phyloP scores from a whole-genome alignment of 192 early-diverging fungal species.

The Dimargaris xerosporica region DNA sequence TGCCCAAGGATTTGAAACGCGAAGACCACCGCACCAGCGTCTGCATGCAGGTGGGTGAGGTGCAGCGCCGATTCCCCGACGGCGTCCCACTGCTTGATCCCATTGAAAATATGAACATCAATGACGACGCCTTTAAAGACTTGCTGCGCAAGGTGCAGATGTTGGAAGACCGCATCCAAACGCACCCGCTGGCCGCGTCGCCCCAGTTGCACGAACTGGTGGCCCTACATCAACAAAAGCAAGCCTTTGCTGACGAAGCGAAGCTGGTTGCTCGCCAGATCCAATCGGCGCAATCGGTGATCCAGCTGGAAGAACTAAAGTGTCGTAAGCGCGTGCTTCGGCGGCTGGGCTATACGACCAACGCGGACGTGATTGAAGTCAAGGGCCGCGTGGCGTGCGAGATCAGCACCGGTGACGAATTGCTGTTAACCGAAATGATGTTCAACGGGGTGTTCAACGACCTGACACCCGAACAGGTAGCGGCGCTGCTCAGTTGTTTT shows the following conservation, averaged over 20 bases:
- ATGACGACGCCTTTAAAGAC: slow-evolving; percentile 57
- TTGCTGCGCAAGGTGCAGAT: slow-evolving; percentile 56
- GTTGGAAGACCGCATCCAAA: slow-evolving; percentile 48
- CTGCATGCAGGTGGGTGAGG: slow-evolving; percentile 48
- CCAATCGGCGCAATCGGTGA: slow-evolving; percentile 56
- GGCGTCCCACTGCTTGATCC: slow-evolving; percentile 81
- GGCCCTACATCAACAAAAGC: slow-evolving; percentile 46
- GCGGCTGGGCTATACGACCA: slow-evolving; percentile 73
- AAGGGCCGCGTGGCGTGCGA: slow-evolving; percentile 98
- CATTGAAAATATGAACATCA: slow-evolving; percentile 74
- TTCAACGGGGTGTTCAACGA: slow-evolving; percentile 95
- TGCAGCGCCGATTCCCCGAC: slow-evolving; percentile 51
- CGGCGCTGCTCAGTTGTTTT: slow-evolving; percentile 82
- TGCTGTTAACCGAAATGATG: slow-evolving; percentile 91
- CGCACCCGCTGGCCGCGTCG: slow-evolving; percentile 38
- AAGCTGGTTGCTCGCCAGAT: slow-evolving; percentile 57
- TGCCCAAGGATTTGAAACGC: slow-evolving; percentile 54
- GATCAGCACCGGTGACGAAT: slow-evolving; percentile 84
- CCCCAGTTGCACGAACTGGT: slow-evolving; percentile 42
- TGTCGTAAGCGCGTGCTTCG: slow-evolving; percentile 79
- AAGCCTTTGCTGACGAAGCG: slow-evolving; percentile 39
- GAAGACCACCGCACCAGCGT: slow-evolving; percentile 37
- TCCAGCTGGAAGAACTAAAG: slow-evolving; percentile 88
- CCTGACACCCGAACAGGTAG: slow-evolving; percentile 68
- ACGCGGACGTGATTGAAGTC: slow-evolving; percentile 79